Evolutionary conservation across 2,329 filamentous ascomycete species (phyloP).

Genomic region (Aspergillus sp.): DNA sequence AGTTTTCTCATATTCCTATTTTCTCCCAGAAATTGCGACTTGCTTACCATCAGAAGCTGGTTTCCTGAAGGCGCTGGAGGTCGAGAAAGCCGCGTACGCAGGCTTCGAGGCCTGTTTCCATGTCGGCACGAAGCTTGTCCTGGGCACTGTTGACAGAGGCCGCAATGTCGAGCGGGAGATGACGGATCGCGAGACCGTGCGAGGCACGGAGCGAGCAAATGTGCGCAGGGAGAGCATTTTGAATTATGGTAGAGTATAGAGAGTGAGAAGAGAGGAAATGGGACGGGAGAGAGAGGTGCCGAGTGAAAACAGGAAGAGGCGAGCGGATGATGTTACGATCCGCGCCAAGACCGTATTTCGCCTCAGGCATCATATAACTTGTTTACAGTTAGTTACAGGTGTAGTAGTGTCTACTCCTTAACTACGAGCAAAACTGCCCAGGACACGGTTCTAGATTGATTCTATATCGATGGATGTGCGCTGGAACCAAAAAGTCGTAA

Average conservation of each 20-base stretch:
- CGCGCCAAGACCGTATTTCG: constrained; percentile 12
- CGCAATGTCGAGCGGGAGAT: constrained; percentile 42
- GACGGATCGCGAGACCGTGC: constrained; percentile 50
- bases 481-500: not conserved
- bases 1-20: not conserved
- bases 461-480: no score
- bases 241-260: constrained; percentile 10
- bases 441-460: no score
- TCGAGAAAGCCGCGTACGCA: constrained; percentile 40
- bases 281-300: constrained; percentile 2
- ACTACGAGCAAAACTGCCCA: no score
- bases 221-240: constrained; percentile 63
- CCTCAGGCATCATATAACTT: not conserved
- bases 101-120: constrained; percentile 37
- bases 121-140: constrained; percentile 42
- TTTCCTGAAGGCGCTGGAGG: constrained; percentile 32
- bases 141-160: constrained; percentile 40
- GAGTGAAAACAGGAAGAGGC: constrained; percentile 7
- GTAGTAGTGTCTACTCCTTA: no score
- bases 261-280: not conserved
- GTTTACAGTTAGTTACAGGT: no score
- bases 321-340: constrained; percentile 20
- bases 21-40: not conserved
- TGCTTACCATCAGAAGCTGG: constrained; percentile 39
- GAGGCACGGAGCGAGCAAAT: constrained; percentile 57